Evolutionary conservation across 129 eudicot genomes (phyloP).

Genomic region (Flaveria brownii): DNA sequence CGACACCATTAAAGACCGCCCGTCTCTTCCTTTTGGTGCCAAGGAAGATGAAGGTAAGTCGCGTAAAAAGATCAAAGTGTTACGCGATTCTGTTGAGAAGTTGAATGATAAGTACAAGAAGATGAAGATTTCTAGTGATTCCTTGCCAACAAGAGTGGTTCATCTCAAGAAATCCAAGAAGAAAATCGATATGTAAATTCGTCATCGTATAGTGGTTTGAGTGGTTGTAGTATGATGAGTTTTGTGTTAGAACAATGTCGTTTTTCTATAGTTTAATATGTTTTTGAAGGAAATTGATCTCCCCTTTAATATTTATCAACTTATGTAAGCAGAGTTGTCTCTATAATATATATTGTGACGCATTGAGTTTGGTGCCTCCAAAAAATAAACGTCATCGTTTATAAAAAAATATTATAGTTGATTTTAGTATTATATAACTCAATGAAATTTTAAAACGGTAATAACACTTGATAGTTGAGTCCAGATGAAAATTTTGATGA

Average conservation of each 20-base stretch:
- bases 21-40: slow-evolving; percentile 1
- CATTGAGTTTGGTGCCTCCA: too few species aligned
- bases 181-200: not conserved
- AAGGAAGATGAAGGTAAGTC: slow-evolving; percentile 1
- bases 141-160: slow-evolving; percentile 27
- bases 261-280: not conserved
- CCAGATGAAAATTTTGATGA: too few species aligned
- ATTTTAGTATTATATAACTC: too few species aligned
- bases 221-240: not conserved
- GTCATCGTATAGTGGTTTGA: not conserved
- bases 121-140: slow-evolving; percentile 33
- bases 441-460: too few species aligned
- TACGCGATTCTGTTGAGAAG: slow-evolving; percentile 22
- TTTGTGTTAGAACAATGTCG: not conserved
- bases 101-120: slow-evolving; percentile 25
- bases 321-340: too few species aligned
- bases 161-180: slow-evolving; percentile 15
- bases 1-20: slow-evolving; percentile 32
- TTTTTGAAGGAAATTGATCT: not conserved
- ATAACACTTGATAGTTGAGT: too few species aligned
- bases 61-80: not conserved
- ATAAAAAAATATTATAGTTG: too few species aligned
- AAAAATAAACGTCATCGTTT: too few species aligned
- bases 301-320: too few species aligned
- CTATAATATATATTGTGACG: too few species aligned